Evolutionary conservation across 345 rosid species (phyloP), one percentile per base, ranked within the genome.

Genomic region (Eucalyptus polyanthemos): DNA sequence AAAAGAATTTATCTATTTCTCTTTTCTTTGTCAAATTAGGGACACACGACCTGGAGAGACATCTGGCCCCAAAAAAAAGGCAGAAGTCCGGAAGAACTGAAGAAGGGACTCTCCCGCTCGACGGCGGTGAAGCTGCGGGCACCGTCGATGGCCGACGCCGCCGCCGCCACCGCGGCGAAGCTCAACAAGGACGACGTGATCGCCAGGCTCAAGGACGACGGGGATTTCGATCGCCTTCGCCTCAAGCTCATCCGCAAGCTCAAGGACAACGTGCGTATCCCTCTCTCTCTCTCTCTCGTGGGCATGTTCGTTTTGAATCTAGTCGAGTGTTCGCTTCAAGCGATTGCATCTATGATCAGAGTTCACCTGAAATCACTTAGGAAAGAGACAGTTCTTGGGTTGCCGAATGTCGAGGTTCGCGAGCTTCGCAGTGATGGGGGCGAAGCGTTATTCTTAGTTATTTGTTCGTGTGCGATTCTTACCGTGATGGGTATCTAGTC

Each of bases 211-310:
- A 97, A 95, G 88, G 99, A 96, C 89, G 99, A 96, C 86, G 90
- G 91, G 42, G 91, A 90, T 56, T 90, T 90, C 89, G 91, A 90
- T 87, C 93, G 94, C 54, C 99, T 97, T 89, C 99, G 99, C 89
- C 97, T 96, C 93, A 91, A 93, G 87, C 95, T 95, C 93, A 94
- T 95, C 89, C 99, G 97, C 93, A 96, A 95, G 89, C 97, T 97
- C 94, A 96, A 96, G 90, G 96, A 94, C 10, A 94, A 96, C 62
- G 99, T 97, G 86, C 25, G 3, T 44, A 29, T 27, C 22, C 25
- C 58, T 25, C 62, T 31, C 54, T 89, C 58, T 37, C 40, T 60
- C 44, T 31, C 54, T 89, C 58, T 60, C 44, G 21, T n/a, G 21
- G 37, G 76, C 76, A 14, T 21, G 25, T 34, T 10, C 11, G 44